Base-by-base conservation (phyloP, 345 rosid species). In the Adansonia digitata region DNA sequence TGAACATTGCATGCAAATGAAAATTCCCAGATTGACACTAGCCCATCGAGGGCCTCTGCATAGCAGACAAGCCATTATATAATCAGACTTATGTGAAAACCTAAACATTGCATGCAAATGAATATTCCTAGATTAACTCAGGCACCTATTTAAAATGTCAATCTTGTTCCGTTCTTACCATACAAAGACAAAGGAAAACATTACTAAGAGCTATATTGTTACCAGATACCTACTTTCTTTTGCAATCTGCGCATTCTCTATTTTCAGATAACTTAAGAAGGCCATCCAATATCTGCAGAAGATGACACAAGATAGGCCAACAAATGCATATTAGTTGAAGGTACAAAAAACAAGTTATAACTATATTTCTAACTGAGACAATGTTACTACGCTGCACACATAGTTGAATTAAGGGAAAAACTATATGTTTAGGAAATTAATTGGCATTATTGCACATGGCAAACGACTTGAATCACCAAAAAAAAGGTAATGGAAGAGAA, bases 241-340 rank as follows among this genome's bases (percentile, higher is more conserved):
- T 88, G 87, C 99, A 95, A 83, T 95, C 99, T 48, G 99, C 99
- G 79, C 99, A 95, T 79, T 95, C 98, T 84, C 88, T 77, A 82
- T 91, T 95, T 73, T 90, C 99, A 3, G 88, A 88, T 56, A 90
- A 85, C 84, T 92, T 95, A 67, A 95, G 84, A 56, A 95, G 94
- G 68, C 85, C 86, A 80, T 93, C 98, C 88, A 95, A 79, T 74
- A 93, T 90, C 97, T 94, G 88, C 62, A 84, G 34, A 70, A 15
- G 35, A 37, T 35, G 66, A 55, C 48, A 56, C 42, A 70, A 71
- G 27, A 62, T 31, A 27, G 62, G 68, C 37, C 24, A 70, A 51
- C 24, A 70, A 51, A 62, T 70, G 10, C 18, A 55, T 39, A 39
- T 34, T 26, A 52, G 43, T 62, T 5, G 49, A 40, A 39, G 11